These are phyloP conservation scores for Agrocybe praecox DNA, from an alignment of 768 basidiomycete genomes.

Conservation along the genomic window DNA sequence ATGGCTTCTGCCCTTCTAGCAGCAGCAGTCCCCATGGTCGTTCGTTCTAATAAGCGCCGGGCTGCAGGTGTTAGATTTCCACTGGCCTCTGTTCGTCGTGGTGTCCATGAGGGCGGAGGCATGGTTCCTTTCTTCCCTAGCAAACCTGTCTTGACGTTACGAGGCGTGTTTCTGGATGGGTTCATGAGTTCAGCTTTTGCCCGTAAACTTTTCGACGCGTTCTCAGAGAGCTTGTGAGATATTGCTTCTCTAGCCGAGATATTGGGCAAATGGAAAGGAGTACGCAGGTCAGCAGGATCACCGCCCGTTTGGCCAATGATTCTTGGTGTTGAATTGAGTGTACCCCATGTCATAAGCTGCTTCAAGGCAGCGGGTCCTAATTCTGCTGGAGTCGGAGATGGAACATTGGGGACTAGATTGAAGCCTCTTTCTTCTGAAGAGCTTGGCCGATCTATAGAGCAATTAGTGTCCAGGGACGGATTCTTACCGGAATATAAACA, in stretches of 20 bases:
- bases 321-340: conserved; percentile 88
- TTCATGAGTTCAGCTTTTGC: conserved; percentile 71
- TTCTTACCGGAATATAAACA: conserved; percentile 26
- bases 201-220: conserved; percentile 80
- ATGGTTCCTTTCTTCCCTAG: conserved; percentile 56
- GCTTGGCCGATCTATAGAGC: conserved; percentile 58
- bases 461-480: neutral
- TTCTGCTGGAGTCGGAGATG: conserved; percentile 83
- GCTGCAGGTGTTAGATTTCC: conserved; percentile 90
- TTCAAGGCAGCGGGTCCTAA: conserved; percentile 84
- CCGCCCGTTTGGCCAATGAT: conserved; percentile 47
- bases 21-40: conserved; percentile 65
- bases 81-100: conserved; percentile 68
- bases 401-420: conserved; percentile 80
- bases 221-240: conserved; percentile 79
- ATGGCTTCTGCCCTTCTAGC: conserved; percentile 68
- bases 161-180: conserved; percentile 37
- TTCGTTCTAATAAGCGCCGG: conserved; percentile 70
- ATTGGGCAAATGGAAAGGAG: conserved; percentile 79
- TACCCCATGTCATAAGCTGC: conserved; percentile 98
- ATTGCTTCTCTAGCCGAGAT: conserved; percentile 81
- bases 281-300: conserved; percentile 50
- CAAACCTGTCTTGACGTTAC: conserved; percentile 29
- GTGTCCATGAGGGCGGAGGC: conserved; percentile 82
- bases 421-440: conserved; percentile 61